phyloP scores from a whole-genome alignment of 2,329 filamentous ascomycete genomes.

The Alternaria panax region DNA sequence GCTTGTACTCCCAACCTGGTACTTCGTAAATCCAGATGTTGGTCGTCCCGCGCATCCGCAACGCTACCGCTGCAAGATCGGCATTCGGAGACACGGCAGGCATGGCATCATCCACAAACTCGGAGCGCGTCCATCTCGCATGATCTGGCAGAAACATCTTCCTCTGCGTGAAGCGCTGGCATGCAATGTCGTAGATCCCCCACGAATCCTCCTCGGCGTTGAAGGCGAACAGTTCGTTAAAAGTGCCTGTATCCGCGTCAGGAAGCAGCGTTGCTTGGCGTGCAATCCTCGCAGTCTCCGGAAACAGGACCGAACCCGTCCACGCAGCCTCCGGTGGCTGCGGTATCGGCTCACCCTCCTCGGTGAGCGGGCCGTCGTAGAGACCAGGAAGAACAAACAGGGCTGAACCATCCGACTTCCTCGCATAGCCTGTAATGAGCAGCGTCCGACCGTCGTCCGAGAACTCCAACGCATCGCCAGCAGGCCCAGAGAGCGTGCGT shows the following conservation, averaged over 20 bases:
- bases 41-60: constrained; percentile 49
- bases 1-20: constrained; percentile 46
- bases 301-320: constrained; percentile 52
- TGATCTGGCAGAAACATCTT: constrained; percentile 51
- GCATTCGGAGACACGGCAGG: constrained; percentile 50
- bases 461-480: constrained; percentile 49
- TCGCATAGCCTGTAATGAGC: constrained; percentile 49
- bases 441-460: constrained; percentile 51
- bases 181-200: constrained; percentile 51
- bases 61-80: constrained; percentile 49
- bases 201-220: constrained; percentile 51
- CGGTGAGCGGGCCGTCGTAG: constrained; percentile 50
- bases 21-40: constrained; percentile 51
- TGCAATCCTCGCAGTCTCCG: constrained; percentile 48
- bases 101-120: constrained; percentile 52
- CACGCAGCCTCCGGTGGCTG: constrained; percentile 48
- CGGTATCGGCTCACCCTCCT: constrained; percentile 50
- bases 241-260: constrained; percentile 47
- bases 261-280: constrained; percentile 51
- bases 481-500: constrained; percentile 47
- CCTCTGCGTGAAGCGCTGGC: constrained; percentile 48
- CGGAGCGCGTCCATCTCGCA: constrained; percentile 48
- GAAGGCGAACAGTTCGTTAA: constrained; percentile 53
- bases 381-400: constrained; percentile 50
- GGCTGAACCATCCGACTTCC: constrained; percentile 46